Base-by-base conservation (phyloP, 192 early-diverging fungal genomes). In the Entomortierella chlamydospora region DNA sequence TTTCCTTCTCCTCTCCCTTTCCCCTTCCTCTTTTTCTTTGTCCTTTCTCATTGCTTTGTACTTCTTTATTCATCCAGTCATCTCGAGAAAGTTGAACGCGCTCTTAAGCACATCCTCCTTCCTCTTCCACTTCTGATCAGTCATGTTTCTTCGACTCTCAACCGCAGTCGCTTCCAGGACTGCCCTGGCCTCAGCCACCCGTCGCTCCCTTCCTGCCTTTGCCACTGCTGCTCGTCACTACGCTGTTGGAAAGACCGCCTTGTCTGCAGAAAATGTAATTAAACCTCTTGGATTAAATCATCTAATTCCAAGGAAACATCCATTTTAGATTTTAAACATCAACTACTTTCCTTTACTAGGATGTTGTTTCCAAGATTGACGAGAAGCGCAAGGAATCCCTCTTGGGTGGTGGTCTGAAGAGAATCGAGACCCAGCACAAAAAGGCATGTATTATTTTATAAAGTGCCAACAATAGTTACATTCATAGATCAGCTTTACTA, bases 391-490 rank as follows among this genome's bases (percentile, higher is more conserved):
- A 87, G 57, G 90, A 92, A 37, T 88, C 95, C 10, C 70, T 85
- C 2, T 53, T 90, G 18, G 96, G 96, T 55, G 96, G 96, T 39
- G 96, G 96, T 25, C 70, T 87, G 47, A 87, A 90, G 64, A 87
- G 93, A 59, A 93, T 95, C 56, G 90, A 88, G 52, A 87, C 91
- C 26, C 96, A 98, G 84, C 96, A 98, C 80, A 84, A 77, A 43
- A 95, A 96, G 86, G 93, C 90, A 86, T 39, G 78, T 54, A n/a
- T n/a, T n/a, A n/a, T n/a, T n/a, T n/a, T n/a, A n/a, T n/a, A n/a
- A n/a, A n/a, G n/a, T n/a, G n/a, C n/a, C n/a, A n/a, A n/a, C n/a
- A n/a, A n/a, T n/a, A n/a, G n/a, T n/a, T n/a, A n/a, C n/a, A n/a
- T n/a, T n/a, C n/a, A n/a, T n/a, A n/a, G n/a, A n/a, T n/a, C n/a